Base-by-base conservation (phyloP, 371 early-diverging fungal species). In the Zancudomyces culisetae region DNA sequence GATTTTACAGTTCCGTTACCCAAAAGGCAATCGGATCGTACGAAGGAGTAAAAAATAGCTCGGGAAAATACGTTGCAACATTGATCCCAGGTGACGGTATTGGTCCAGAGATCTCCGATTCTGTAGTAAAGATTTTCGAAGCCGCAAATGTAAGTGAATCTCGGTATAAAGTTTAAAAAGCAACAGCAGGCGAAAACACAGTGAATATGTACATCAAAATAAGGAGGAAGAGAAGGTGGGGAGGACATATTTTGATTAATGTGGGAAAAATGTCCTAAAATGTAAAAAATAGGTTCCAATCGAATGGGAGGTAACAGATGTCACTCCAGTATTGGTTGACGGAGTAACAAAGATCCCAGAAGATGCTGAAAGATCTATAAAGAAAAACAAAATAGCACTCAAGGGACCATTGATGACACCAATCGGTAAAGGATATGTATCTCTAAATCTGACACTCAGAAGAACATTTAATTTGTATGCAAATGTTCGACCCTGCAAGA, bases 81-180 rank as follows among this genome's bases (percentile, higher is more conserved):
- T 71, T 97, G 55, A 95, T 97, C 60, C 95, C 98, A 39, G 98
- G 98, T 60, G 95, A 97, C 69, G 98, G 98, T 55, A 97, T 97
- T 60, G 98, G 98, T 52, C 98, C 98, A 43, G 98, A 97, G 74
- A 97, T 97, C 57, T 87, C 94, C 42, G 66, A 76, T 48, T 84
- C 89, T 13, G 96, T 97, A 47, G 80, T 86, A 76, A 68, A 80
- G 50, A 93, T 96, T 64, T 96, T 90, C 70, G 71, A 74, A 53
- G 95, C 91, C 43, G 91, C 90, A 59, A 80, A 83, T 66, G 50
- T 49, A 49, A 28, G 28, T n/a, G n/a, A n/a, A n/a, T n/a, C n/a
- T n/a, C n/a, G n/a, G n/a, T n/a, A n/a, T n/a, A n/a, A n/a, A n/a
- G n/a, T n/a, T n/a, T n/a, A n/a, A n/a, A n/a, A n/a, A n/a, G n/a